These are phyloP conservation scores for Sporisorium scitamineum DNA, from an alignment of 1,284 basidiomycete genomes.

Conservation along the genomic window DNA sequence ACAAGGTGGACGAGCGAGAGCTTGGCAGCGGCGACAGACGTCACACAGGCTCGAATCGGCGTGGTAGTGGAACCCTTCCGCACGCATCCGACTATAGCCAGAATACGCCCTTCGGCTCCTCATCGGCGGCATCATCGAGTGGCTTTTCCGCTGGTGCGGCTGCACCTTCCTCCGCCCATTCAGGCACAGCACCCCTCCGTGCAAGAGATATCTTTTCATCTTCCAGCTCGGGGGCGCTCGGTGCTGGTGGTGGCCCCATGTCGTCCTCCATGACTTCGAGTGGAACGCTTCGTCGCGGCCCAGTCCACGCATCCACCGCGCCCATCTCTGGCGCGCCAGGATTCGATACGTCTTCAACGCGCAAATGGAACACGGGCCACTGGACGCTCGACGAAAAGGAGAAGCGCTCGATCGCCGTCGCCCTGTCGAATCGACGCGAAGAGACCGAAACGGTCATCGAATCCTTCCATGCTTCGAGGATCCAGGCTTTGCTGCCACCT, in stretches of 20 bases:
- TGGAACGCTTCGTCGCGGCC: constrained; percentile 29
- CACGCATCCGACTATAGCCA: constrained; percentile 52
- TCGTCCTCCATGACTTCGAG: constrained; percentile 7
- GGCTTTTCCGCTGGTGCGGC: constrained; percentile 39
- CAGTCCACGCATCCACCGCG: constrained; percentile 26
- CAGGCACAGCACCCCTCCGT: constrained; percentile 19
- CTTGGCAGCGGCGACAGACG: constrained; percentile 5
- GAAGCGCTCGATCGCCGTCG: constrained; percentile 53
- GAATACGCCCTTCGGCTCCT: constrained; percentile 32
- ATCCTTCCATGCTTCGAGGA: constrained; percentile 55
- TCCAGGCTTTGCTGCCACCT: constrained; percentile 75
- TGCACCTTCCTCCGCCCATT: constrained; percentile 8
- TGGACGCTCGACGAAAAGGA: constrained; percentile 56
- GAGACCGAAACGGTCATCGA: constrained; percentile 61
- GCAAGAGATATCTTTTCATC: constrained; percentile 38
- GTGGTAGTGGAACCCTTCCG: constrained; percentile 15
- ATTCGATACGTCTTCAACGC: constrained; percentile 49
- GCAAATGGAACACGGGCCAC: constrained; percentile 64
- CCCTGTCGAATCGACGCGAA: constrained; percentile 51
- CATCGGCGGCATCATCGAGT: constrained; percentile 10
- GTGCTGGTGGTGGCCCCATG: not conserved
- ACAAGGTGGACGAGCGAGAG: not conserved
- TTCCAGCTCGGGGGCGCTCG: constrained; percentile 3
- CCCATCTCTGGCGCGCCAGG: constrained; percentile 64
- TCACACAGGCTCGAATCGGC: constrained; percentile 4